A percentile compares a stretch with the other conserved stretches of the same genome.
phyloP scores from a whole-genome alignment of 2,329 filamentous ascomycete genomes.

The Aschersonia sp. region DNA sequence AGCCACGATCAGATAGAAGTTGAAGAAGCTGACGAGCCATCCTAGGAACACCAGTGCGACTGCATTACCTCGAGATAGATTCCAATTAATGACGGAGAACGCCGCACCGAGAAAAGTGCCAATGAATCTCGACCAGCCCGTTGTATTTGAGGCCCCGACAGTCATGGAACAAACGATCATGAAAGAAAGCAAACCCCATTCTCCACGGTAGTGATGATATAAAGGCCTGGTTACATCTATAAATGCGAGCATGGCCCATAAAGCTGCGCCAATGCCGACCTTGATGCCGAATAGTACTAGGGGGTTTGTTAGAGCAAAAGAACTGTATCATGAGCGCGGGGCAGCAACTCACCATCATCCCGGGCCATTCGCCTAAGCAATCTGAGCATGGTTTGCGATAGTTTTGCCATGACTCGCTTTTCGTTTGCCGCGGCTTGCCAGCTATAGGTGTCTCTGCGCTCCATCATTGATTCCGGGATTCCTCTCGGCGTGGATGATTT shows the following conservation, averaged over 20 bases:
- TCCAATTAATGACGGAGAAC: constrained; percentile 63
- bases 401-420: constrained; percentile 21
- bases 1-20: constrained; percentile 74
- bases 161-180: constrained; percentile 96
- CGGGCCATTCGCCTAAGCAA: constrained; percentile 27
- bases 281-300: constrained; percentile 63
- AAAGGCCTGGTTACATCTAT: constrained; percentile 55
- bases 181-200: constrained; percentile 90
- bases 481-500: constrained; percentile 33
- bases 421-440: constrained; percentile 31
- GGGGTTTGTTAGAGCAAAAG: neutral
- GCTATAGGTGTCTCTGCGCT: constrained; percentile 28
- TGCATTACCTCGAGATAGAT: constrained; percentile 54
- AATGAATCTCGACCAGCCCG: constrained; percentile 65
- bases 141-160: constrained; percentile 82
- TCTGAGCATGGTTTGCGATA: constrained; percentile 26
- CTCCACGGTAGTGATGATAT: constrained; percentile 73
- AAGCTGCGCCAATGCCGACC: constrained; percentile 68
- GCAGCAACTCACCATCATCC: constrained; percentile 29
- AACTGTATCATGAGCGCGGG: neutral
- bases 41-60: constrained; percentile 59
- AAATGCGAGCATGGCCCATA: constrained; percentile 76
- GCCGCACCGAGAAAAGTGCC: constrained; percentile 67
- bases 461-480: constrained; percentile 32
- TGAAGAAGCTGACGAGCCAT: constrained; percentile 61